Conservation (phyloP, 2,329 filamentous ascomycete species). For the Cercospora citrullina region DNA sequence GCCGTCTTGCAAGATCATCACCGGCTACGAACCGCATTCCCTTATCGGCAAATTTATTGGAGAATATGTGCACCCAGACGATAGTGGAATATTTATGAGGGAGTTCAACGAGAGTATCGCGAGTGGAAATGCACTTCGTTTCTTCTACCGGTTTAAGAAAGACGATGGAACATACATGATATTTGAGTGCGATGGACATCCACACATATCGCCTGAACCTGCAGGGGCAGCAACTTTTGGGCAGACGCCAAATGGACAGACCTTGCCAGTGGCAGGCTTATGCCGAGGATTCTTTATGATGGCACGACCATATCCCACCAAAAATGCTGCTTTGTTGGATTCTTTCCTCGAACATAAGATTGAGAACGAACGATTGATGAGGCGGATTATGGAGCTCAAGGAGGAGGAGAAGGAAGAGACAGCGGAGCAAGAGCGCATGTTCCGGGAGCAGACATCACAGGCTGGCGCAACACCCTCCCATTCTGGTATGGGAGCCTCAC, state of each 20-base stretch:
- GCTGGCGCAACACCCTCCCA: conserved; percentile 32
- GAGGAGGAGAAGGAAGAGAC: conserved; percentile 81
- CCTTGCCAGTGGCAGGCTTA: conserved; percentile 58
- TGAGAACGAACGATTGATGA: conserved; percentile 83
- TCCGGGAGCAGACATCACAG: conserved; percentile 33
- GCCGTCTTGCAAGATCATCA: conserved; percentile 70
- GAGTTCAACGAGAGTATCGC: conserved; percentile 90
- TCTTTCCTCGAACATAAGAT: conserved; percentile 97
- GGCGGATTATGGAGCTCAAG: conserved; percentile 80
- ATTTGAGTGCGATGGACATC: conserved; percentile 90
- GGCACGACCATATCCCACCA: conserved; percentile 84
- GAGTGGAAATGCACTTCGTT: conserved; percentile 72
- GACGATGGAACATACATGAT: conserved; percentile 73
- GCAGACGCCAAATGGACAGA: conserved; percentile 25
- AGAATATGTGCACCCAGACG: conserved; percentile 83
- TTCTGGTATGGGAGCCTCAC: conserved; percentile 24
- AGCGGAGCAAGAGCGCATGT: conserved; percentile 64
- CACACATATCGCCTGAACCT: conserved; percentile 74
- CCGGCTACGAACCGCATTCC: conserved; percentile 71
- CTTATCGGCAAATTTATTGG: conserved; percentile 74
- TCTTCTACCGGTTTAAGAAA: conserved; percentile 82
- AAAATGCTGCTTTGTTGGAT: conserved; percentile 80
- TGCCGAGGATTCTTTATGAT: conserved; percentile 94
- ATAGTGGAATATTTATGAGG: conserved; percentile 76
- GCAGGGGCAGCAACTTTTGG: conserved; percentile 40